Evolutionary conservation across 257 asterid genomes (phyloP), one percentile per base, ranked within the genome.

Genomic region (Agastache rugosa): DNA sequence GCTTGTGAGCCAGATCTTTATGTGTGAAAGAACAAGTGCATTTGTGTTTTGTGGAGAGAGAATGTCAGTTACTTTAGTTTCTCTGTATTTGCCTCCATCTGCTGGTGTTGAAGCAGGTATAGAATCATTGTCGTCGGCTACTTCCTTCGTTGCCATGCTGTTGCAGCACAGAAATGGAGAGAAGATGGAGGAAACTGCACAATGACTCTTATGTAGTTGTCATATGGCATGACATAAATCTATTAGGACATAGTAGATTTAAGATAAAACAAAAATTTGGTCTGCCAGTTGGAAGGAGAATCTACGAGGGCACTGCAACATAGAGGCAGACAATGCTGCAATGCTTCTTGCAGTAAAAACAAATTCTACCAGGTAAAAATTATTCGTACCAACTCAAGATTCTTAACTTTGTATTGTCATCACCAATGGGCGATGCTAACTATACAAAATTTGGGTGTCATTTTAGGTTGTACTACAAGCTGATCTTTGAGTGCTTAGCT

Each of bases 41-140:
- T 59, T 2, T 56, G 3, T 47, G 34, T 60, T 8, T 35, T 10
- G 2, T n/a, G 11, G 48, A 37, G 53, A 54, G 41, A 63, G 35
- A 23, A 29, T 5, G 61, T 29, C 25, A 58, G 34, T 82, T 75
- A 75, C 80, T 23, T 71, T 66, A 75, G 76, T 8, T 9, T 48
- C 44, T 74, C 39, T 73, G 55, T 79, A 75, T 47, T 66, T 34
- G n/a, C 62, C 12, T 3, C 51, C 71, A 41, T 80, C 58, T 11
- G 60, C 37, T 16, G 84, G 76, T 12, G 79, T 72, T 44, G 76
- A 80, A 60, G 72, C 62, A 3, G 81, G 72, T 58, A 76, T 20
- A 51, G 70, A 67, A 42, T 61, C 65, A 69, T 75, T 51, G 56
- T 75, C 68, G 7, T 82, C 78, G 4, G 80, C 75, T 29, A 8